phyloP scores from a whole-genome alignment of 108 stramenopile species.

The Ochromonas danica region DNA sequence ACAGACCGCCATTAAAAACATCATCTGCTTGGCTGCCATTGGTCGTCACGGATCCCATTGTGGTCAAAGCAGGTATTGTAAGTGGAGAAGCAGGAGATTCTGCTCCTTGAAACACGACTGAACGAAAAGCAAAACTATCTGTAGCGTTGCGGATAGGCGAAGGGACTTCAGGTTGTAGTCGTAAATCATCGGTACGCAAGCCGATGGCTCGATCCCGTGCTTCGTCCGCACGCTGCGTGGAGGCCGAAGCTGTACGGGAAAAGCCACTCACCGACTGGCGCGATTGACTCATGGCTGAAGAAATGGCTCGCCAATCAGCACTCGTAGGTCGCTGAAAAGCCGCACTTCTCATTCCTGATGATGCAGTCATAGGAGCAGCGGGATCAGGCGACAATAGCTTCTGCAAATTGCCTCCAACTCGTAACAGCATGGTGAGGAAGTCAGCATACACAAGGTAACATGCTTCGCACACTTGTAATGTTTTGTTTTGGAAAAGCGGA shows the following conservation, averaged over 20 bases:
- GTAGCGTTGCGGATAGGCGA: not conserved
- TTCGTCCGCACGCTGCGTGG: not conserved
- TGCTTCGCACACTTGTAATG: conserved; percentile 66
- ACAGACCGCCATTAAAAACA: too few species aligned
- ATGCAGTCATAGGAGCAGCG: conserved; percentile 32
- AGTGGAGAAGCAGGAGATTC: not conserved
- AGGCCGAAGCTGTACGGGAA: not conserved
- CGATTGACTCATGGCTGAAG: not conserved
- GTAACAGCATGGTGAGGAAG: conserved; percentile 37
- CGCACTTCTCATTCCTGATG: conserved; percentile 36
- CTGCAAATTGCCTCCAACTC: conserved; percentile 41
- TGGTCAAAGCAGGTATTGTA: conserved; percentile 27
- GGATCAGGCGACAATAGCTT: conserved; percentile 41
- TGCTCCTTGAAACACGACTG: too few species aligned
- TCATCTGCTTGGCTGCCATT: not conserved
- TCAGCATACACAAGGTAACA: conserved; percentile 74
- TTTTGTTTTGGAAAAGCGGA: conserved; percentile 71
- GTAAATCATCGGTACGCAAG: conserved; percentile 2
- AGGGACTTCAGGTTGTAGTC: conserved; percentile 9
- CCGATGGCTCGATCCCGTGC: conserved; percentile 26
- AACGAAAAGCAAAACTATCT: not conserved
- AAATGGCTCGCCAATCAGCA: conserved; percentile 25
- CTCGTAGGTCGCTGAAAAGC: conserved; percentile 2
- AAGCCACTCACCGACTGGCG: too few species aligned
- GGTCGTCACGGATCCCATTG: not conserved